Base-by-base conservation (phyloP, 2,329 filamentous ascomycete species). In the Ophiostoma montium region DNA sequence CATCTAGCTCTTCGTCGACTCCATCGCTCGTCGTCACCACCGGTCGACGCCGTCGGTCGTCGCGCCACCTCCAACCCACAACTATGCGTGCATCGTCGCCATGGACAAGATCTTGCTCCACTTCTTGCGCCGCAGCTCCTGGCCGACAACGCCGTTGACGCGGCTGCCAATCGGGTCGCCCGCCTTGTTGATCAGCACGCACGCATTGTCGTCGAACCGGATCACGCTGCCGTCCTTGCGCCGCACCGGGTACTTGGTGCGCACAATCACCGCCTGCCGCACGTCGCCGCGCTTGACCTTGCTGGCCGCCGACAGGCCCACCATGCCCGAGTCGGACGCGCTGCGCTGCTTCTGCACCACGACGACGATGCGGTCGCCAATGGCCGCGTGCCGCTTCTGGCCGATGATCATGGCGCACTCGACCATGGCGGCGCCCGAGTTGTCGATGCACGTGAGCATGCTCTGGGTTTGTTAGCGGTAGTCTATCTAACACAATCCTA, bases 371-470 rank as follows among this genome's bases (percentile, higher is more conserved):
- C 90, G 84, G 68, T 98, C 94, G 67, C 92, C 92, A 62, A 98
- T 89, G 62, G 82, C 83, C 52, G 90, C 92, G 61, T 82, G 79
- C 57, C 80, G 74, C 71, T 95, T 94, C 71, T 90, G 92, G 62
- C 86, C 86, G 61, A 98, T 73, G 55, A 96, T 84, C 64, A 90
- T 84, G 65, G 84, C 86, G 70, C 92, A 98, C 72, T 98, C 92
- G 69, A 96, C 92, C 57, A 98, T 75, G 60, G 92, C 89, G 58
- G 92, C 92, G 64, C 92, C 92, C 57, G 92, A 96, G 74, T 95
- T 98, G 82, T 98, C 92, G 79, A 98, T 96, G 82, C 92, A 96
- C 70, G 92, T 95, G 61, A 98, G 78, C 79, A 98, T 87, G 64
- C 89, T 85, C 92, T 95, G 58, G 8, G 39, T 16, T 16, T 13